phyloP scores from a whole-genome alignment of 176 grass and related monocot species.

The Tillandsia fasciculata region DNA sequence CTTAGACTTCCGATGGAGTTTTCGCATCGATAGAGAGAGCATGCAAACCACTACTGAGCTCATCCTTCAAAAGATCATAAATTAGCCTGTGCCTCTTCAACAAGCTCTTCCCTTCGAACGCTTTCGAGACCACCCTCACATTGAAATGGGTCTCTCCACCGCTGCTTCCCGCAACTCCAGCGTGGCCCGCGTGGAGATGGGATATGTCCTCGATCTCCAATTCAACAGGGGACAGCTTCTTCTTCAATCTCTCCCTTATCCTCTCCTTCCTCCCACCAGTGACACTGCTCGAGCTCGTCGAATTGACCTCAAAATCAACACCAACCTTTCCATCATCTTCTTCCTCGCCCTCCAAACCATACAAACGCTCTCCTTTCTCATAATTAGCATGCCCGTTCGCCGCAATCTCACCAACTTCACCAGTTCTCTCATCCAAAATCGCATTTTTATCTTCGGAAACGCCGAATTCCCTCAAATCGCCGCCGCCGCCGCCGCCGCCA shows the following conservation, averaged over 20 bases:
- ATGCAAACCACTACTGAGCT: conserved; percentile 72
- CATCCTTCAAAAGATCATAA: conserved; percentile 70
- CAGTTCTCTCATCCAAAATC: background rate
- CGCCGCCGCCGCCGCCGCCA: background rate
- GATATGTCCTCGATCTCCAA: conserved; percentile 71
- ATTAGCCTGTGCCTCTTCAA: conserved; percentile 80
- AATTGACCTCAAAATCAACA: background rate
- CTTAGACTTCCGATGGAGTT: conserved; percentile 68
- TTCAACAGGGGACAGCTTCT: conserved; percentile 32
- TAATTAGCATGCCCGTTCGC: conserved; percentile 7
- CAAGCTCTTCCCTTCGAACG: conserved; percentile 81
- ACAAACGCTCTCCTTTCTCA: conserved; percentile 9
- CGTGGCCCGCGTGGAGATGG: conserved; percentile 59
- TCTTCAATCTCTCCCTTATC: conserved; percentile 43
- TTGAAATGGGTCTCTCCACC: conserved; percentile 90
- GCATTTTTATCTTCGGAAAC: background rate
- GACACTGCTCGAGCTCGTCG: conserved; percentile 12
- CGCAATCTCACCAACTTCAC: conserved; percentile 13
- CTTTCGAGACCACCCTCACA: conserved; percentile 59
- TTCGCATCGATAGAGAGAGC: conserved; percentile 84
- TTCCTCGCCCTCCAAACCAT: background rate
- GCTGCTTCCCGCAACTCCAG: conserved; percentile 41
- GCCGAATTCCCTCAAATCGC: background rate
- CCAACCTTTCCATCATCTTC: background rate
- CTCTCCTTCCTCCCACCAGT: conserved; percentile 47